These are phyloP conservation scores for Tulasnella calospora DNA, from an alignment of 768 basidiomycete species.

Conservation along the genomic window DNA sequence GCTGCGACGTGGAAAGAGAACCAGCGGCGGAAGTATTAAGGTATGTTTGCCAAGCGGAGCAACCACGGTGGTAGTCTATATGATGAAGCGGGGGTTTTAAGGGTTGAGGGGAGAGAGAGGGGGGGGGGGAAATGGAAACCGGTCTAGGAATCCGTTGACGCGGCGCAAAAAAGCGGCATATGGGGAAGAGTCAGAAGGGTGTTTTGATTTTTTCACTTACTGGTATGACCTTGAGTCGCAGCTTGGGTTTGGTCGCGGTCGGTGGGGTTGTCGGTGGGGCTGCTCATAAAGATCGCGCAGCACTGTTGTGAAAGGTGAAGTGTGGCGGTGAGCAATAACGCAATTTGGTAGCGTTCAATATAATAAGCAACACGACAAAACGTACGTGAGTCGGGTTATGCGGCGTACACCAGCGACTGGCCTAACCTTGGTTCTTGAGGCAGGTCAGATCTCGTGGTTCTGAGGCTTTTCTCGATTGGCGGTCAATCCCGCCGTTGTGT, in stretches of 20 bases:
- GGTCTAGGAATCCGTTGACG: neutral
- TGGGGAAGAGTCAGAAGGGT: neutral
- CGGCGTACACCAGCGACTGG: slow-evolving; percentile 14
- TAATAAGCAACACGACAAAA: neutral
- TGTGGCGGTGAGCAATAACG: neutral
- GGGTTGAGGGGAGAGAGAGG: neutral
- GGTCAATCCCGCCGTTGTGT: no score
- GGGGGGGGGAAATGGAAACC: neutral
- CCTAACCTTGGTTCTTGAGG: neutral
- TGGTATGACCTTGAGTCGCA: slow-evolving; percentile 9
- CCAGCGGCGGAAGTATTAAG: slow-evolving; percentile 9
- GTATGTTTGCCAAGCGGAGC: neutral
- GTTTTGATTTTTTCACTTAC: neutral
- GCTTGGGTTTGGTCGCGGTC: slow-evolving; percentile 18
- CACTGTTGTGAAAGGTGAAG: neutral
- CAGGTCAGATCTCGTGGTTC: no score
- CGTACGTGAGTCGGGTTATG: slow-evolving; percentile 24
- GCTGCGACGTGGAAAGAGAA: slow-evolving; percentile 7
- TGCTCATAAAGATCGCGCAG: slow-evolving; percentile 20
- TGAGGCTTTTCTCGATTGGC: no score
- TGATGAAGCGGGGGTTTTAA: neutral
- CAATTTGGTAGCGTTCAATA: no score
- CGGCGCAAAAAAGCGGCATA: neutral
- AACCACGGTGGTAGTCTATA: slow-evolving; percentile 20
- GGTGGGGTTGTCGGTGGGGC: slow-evolving; percentile 23